phyloP scores from a whole-genome alignment of 768 basidiomycete genomes.

The Gymnopilus junonius region DNA sequence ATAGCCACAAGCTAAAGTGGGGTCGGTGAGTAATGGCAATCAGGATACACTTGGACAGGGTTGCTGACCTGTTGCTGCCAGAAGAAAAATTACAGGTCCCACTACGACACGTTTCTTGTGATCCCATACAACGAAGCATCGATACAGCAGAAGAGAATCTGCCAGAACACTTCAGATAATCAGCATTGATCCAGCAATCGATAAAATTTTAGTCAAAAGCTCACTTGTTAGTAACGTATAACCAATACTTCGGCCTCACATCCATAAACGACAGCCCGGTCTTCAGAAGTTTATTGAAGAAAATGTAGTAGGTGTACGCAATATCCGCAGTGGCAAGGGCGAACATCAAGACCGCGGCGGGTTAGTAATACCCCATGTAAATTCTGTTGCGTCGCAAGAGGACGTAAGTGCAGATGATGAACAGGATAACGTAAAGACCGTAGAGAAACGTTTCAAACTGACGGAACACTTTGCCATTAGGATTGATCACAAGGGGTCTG shows the following conservation, averaged over 20 bases:
- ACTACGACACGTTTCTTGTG: constrained; percentile 30
- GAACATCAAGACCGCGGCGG: constrained; percentile 40
- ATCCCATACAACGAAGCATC: constrained; percentile 45
- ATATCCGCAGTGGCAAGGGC: constrained; percentile 38
- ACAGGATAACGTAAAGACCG: constrained; percentile 43
- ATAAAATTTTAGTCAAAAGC: no score
- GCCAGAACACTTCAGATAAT: constrained; percentile 31
- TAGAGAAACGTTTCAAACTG: constrained; percentile 29
- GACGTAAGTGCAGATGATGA: constrained; percentile 38
- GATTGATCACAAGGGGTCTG: not conserved
- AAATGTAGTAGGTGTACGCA: constrained; percentile 34
- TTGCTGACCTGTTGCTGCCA: constrained; percentile 36
- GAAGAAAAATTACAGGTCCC: constrained; percentile 31
- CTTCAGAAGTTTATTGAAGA: constrained; percentile 28
- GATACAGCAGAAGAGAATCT: constrained; percentile 38
- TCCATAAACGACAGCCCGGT: constrained; percentile 21
- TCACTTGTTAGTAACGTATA: constrained; percentile 45
- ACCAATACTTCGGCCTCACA: constrained; percentile 36
- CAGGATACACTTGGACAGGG: not conserved
- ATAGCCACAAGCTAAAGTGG: constrained; percentile 25
- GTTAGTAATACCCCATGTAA: constrained; percentile 34
- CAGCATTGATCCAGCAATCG: no score
- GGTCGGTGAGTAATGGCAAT: not conserved
- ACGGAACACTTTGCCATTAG: not conserved
- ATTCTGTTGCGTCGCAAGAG: constrained; percentile 29